Conservation (phyloP, 2,329 filamentous ascomycete species). For the Aspergillus sp. region DNA sequence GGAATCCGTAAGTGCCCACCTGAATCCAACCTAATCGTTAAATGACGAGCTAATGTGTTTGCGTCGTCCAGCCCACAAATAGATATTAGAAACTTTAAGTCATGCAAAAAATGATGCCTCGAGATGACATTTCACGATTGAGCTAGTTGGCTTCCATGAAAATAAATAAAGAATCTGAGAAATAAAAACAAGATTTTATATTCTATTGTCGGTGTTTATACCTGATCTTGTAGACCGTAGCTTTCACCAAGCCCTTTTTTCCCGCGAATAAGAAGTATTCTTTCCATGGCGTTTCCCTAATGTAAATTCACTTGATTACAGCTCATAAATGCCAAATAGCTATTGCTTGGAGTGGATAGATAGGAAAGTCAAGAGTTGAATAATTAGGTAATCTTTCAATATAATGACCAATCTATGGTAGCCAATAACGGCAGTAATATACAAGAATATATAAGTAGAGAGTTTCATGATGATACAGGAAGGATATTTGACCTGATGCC, state of each 20-base stretch:
- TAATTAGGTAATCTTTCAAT: neutral
- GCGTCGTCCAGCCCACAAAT: slow-evolving; percentile 34
- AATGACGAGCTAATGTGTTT: slow-evolving; percentile 21
- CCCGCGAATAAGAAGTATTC: too few relatives aligned
- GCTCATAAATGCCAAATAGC: too few relatives aligned
- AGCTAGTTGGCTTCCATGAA: slow-evolving; percentile 20
- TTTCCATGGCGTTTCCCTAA: too few relatives aligned
- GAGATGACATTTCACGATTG: slow-evolving; percentile 22
- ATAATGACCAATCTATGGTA: neutral
- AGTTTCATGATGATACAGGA: slow-evolving; percentile 25
- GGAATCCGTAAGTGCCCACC: slow-evolving; percentile 51
- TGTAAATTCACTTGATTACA: too few relatives aligned
- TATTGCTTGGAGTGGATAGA: too few relatives aligned
- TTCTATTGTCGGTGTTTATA: neutral
- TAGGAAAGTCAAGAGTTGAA: neutral
- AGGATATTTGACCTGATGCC: neutral
- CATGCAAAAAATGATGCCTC: slow-evolving; percentile 8
- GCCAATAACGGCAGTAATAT: neutral
- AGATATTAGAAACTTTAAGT: slow-evolving; percentile 15
- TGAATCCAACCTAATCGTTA: neutral
- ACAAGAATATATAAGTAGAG: slow-evolving; percentile 16
- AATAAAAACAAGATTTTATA: neutral
- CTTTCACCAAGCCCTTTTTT: neutral
- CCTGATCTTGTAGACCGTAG: neutral
- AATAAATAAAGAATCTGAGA: slow-evolving; percentile 15